Conservation (phyloP, 345 rosid species). For the Erodium maritimum region DNA sequence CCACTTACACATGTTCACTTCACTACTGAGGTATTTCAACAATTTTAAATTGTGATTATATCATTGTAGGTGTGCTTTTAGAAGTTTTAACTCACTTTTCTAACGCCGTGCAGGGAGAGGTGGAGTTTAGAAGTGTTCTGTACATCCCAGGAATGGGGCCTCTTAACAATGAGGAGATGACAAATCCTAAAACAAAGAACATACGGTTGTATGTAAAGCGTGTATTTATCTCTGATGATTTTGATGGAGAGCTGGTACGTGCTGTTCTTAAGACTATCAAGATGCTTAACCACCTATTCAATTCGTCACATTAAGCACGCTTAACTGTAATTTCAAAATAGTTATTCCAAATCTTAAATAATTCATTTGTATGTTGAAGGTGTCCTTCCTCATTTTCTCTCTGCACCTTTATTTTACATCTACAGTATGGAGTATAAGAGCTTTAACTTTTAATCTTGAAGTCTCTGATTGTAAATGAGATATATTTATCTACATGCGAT, state of each 20-base stretch:
- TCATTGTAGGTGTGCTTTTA: neutral
- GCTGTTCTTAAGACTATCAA: neutral
- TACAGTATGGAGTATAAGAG: too few relatives aligned
- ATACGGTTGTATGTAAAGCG: slow-evolving; percentile 86
- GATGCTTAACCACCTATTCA: too few relatives aligned
- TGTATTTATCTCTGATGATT: slow-evolving; percentile 97
- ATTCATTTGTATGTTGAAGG: too few relatives aligned
- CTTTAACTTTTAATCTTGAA: too few relatives aligned
- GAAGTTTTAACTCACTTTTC: slow-evolving; percentile 5
- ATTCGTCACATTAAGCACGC: too few relatives aligned
- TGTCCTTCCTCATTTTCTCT: too few relatives aligned
- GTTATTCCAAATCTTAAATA: too few relatives aligned
- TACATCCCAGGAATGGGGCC: slow-evolving; percentile 99
- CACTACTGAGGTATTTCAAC: slow-evolving; percentile 67
- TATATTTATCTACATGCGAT: too few relatives aligned
- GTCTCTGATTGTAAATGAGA: too few relatives aligned
- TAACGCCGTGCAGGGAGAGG: slow-evolving; percentile 70
- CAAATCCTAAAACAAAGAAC: slow-evolving; percentile 85
- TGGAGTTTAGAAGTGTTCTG: slow-evolving; percentile 87
- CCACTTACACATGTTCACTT: slow-evolving; percentile 82
- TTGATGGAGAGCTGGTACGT: slow-evolving; percentile 97
- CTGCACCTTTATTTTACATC: too few relatives aligned
- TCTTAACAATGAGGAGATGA: slow-evolving; percentile 75
- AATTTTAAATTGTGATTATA: neutral
- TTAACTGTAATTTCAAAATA: too few relatives aligned